Evolutionary conservation across 1,284 basidiomycete species (phyloP), one percentile per base, ranked within the genome.

Genomic region (Phellinidium pouzarii): DNA sequence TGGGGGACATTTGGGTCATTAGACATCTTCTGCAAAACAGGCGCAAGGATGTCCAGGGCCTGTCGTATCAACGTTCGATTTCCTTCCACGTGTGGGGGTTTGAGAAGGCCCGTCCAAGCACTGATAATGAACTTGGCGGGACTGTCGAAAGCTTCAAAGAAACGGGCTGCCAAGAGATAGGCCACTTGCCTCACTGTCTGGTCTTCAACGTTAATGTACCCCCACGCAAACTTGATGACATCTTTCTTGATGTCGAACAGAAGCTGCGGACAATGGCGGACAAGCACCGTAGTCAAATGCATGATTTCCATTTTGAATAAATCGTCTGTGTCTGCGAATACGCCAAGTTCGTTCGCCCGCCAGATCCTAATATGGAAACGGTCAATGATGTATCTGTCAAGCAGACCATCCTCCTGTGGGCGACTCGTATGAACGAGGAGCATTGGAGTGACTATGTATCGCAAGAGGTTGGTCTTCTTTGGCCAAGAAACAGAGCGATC

Each of bases 181-280:
- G 94, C 91, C 22, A 91, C 91, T 65, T 98, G 93, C 69, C 94
- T 96, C 62, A 98, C 92, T 4, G 94, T 85, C 2, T 87, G 80
- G 65, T 97, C 94, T 43, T 94, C 91, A 51, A 78, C 82, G 25
- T 78, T 82, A 61, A 96, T 88, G 61, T 88, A 91, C 63, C 87
- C 80, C 94, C 94, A 98, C 11, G 93, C 91, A 54, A 91, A 91
- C 66, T 91, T 94, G 75, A 99, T 95, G 57, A 98, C 87, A 60
- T 96, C 93, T 68, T 95, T 97, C 67, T 91, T 84, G 38, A 82
- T 81, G 48, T 92, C 86, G 54, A 82, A 83, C 42, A 97, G 77
- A 26, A 91, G 71, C 25, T 83, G 73, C 1, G 85, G 79, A 60
- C 91, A 94, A 62, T 89, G 78, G 60, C 95, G 87, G 9, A 99